Percentiles rank a stretch among this genome's conserved stretches.
Evolutionary conservation across 2,329 filamentous ascomycete genomes (phyloP).

Genomic region (Sporothrix sp.): DNA sequence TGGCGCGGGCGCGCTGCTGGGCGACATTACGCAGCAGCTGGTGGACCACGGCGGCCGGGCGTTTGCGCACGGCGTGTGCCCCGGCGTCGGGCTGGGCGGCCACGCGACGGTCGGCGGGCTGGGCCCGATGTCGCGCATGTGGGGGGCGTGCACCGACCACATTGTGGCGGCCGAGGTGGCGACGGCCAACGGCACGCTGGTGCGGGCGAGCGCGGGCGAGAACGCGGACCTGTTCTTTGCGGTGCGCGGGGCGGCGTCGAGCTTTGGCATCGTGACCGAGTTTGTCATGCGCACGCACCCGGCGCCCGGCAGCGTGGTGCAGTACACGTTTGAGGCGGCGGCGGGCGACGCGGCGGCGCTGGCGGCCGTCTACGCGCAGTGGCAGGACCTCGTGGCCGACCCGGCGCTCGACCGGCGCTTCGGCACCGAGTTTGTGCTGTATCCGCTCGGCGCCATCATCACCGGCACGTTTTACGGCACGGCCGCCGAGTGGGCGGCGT

Average conservation of each 20-base stretch:
- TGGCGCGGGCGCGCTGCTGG: constrained; percentile 43
- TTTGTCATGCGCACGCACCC: constrained; percentile 48
- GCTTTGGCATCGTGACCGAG: constrained; percentile 47
- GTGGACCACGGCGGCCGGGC: constrained; percentile 44
- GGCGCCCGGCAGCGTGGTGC: constrained; percentile 44
- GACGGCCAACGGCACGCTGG: constrained; percentile 43
- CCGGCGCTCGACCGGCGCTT: constrained; percentile 49
- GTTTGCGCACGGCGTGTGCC: constrained; percentile 50
- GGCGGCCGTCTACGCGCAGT: constrained; percentile 41
- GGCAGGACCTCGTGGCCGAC: constrained; percentile 48
- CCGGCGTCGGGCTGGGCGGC: constrained; percentile 48
- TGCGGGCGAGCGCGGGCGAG: constrained; percentile 35
- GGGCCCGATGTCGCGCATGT: constrained; percentile 49
- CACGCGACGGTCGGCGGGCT: constrained; percentile 47
- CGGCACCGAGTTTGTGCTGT: constrained; percentile 45
- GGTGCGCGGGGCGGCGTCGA: constrained; percentile 45
- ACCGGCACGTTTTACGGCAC: constrained; percentile 54
- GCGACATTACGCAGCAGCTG: constrained; percentile 40
- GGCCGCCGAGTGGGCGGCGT: constrained; percentile 42
- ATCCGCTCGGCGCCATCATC: constrained; percentile 45
- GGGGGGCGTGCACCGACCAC: constrained; percentile 47
- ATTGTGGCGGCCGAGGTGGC: constrained; percentile 47
- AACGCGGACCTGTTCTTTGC: constrained; percentile 47
- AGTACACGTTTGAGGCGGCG: constrained; percentile 48
- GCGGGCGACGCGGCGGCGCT: constrained; percentile 39